These are phyloP conservation scores for Hydrangea macrophylla DNA, from an alignment of 148 eudicot genomes.

Conservation along the genomic window DNA sequence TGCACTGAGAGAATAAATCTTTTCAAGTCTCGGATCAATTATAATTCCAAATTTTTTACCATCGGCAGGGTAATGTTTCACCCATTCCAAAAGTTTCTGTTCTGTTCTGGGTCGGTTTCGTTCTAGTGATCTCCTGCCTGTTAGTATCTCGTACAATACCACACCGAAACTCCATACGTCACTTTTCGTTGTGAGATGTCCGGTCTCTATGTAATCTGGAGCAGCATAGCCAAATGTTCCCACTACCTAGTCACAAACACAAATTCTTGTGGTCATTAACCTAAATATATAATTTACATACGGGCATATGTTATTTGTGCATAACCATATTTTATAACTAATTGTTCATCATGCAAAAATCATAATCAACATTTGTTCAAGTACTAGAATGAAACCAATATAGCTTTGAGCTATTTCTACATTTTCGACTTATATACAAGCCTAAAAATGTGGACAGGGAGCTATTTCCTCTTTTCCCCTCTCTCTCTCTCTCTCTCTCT, in stretches of 20 bases:
- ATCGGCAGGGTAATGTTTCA: constrained; percentile 54
- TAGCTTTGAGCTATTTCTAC: not conserved
- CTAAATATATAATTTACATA: not conserved
- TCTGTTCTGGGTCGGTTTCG: constrained; percentile 60
- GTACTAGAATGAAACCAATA: not conserved
- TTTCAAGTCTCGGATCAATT: constrained; percentile 67
- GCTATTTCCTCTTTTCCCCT: no score
- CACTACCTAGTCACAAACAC: constrained; percentile 50
- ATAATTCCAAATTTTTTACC: constrained; percentile 53
- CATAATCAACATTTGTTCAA: not conserved
- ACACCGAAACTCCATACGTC: constrained; percentile 92
- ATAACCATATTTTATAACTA: not conserved
- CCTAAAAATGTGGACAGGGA: not conserved
- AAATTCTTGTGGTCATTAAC: not conserved
- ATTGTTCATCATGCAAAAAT: not conserved
- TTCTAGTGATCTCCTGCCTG: constrained; percentile 68
- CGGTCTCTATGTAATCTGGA: constrained; percentile 85
- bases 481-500: no score
- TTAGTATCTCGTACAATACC: constrained; percentile 78
- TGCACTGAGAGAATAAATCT: constrained; percentile 40
- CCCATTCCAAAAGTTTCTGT: constrained; percentile 69
- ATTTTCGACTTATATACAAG: not conserved
- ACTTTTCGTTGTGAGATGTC: constrained; percentile 73
- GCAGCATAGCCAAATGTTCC: constrained; percentile 96
- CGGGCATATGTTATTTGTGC: not conserved